Evolutionary conservation across 495 filamentous ascomycete species (phyloP), one percentile per base, ranked within the genome.

Genomic region (Diplogelasinospora grovesii): DNA sequence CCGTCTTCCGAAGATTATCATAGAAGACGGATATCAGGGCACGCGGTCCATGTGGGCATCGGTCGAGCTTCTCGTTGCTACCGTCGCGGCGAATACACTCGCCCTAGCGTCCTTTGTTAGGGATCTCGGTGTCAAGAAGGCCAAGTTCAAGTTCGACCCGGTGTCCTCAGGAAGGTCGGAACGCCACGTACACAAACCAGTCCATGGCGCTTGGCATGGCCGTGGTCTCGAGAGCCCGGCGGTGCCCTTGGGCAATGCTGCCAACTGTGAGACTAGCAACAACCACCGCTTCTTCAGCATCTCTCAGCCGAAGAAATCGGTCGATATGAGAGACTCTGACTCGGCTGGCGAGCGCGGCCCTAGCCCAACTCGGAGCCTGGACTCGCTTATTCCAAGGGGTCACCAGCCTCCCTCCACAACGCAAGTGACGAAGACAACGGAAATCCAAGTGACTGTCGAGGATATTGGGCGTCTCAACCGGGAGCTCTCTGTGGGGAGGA

Each of bases 21-120:
- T 51, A 5, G 66, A 69, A 20, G 52, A 73, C 29, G 81, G 82
- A 0, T 71, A 72, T 23, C 86, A 93, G 53, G 78, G 79, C 46
- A 83, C 79, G 36, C 77, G 86, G 21, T 82, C 86, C 4, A 75
- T 89, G 22, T 65, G 83, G 36, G 86, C 86, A 9, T 85, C 81
- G 0, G 64, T 88, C 20, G 85, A 92, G 52, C 74, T 85, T 3
- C 68, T 92, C 14, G 78, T 82, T 23, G 81, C 85, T 9, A 82
- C 83, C 8, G 74, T 79, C 1, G 79, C 85, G 8, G 79, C 85
- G 3, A 92, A 93, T 49, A 77, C 75, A 4, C 65, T 90, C 16
- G 81, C 86, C 0, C 76, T 93, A 13, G 86, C 85, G 22, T 83
- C 83, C 1, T 92, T 89, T 50, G 76, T 89, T 15, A 70, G 86